These are phyloP conservation scores for Verticillium longisporum DNA, from an alignment of 2,329 filamentous ascomycete genomes.

Conservation along the genomic window DNA sequence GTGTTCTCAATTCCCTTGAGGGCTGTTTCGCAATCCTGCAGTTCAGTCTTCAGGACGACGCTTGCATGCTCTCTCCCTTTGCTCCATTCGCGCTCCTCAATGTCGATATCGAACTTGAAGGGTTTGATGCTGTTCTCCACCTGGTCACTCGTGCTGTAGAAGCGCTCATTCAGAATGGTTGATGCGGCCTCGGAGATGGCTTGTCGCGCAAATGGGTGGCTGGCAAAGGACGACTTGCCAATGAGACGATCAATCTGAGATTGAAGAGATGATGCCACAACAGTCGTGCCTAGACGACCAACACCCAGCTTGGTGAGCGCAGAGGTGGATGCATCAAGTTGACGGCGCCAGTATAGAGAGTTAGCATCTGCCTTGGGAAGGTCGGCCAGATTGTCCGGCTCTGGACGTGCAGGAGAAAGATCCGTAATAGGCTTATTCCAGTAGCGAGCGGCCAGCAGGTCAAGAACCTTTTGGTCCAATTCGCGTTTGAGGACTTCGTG, in stretches of 20 bases:
- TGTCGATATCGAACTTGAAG: slow-evolving; percentile 96
- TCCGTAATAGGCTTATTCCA: slow-evolving; percentile 96
- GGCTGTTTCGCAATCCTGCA: slow-evolving; percentile 76
- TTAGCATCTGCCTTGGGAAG: slow-evolving; percentile 81
- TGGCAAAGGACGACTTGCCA: slow-evolving; percentile 72
- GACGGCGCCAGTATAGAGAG: slow-evolving; percentile 85
- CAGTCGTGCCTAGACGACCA: slow-evolving; percentile 83
- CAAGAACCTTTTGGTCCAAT: slow-evolving; percentile 89
- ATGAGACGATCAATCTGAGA: slow-evolving; percentile 75
- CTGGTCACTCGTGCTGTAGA: slow-evolving; percentile 95
- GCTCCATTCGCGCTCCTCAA: slow-evolving; percentile 84
- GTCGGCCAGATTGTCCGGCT: slow-evolving; percentile 66
- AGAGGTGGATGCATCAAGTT: slow-evolving; percentile 86
- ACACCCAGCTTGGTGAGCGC: slow-evolving; percentile 91
- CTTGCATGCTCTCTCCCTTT: slow-evolving; percentile 78
- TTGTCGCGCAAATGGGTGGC: slow-evolving; percentile 85
- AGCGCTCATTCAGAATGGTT: slow-evolving; percentile 84
- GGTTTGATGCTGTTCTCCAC: slow-evolving; percentile 99
- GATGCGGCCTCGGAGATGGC: slow-evolving; percentile 90
- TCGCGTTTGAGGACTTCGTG: slow-evolving; percentile 84
- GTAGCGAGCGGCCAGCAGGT: slow-evolving; percentile 86
- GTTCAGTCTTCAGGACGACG: slow-evolving; percentile 76
- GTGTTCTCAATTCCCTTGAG: slow-evolving; percentile 66
- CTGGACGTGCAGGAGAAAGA: slow-evolving; percentile 56
- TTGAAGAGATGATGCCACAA: slow-evolving; percentile 84